These are phyloP conservation scores for Blastomyces parvus DNA, from an alignment of 2,329 filamentous ascomycete genomes.

Conservation along the genomic window DNA sequence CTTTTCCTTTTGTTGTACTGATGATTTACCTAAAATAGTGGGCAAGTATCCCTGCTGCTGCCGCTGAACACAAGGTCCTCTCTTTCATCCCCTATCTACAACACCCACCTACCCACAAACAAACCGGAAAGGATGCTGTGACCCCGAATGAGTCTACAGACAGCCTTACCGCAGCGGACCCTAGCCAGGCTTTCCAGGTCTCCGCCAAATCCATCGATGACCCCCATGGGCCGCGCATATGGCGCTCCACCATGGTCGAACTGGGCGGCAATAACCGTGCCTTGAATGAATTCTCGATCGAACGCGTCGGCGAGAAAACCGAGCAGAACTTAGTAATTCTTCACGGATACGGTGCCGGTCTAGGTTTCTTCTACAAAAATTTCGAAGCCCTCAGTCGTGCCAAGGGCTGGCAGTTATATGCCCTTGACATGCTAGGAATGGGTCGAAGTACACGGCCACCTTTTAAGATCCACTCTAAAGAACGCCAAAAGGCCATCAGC, in stretches of 20 bases:
- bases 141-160: conserved; percentile 15
- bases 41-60: conserved; percentile 69
- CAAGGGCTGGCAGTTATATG: conserved; percentile 78
- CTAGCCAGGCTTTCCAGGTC: conserved; percentile 36
- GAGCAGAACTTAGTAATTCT: conserved; percentile 90
- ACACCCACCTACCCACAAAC: conserved; percentile 57
- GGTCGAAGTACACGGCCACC: conserved; percentile 74
- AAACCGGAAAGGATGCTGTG: conserved; percentile 43
- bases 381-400: conserved; percentile 76
- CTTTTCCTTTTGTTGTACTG: conserved; percentile 11
- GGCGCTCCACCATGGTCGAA: conserved; percentile 75
- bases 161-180: conserved; percentile 29
- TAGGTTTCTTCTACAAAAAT: conserved; percentile 98
- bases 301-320: conserved; percentile 66
- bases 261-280: conserved; percentile 77
- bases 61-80: conserved; percentile 81
- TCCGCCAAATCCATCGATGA: conserved; percentile 49
- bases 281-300: conserved; percentile 86
- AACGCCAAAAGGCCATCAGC: conserved; percentile 65
- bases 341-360: conserved; percentile 89
- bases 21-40: conserved; percentile 48
- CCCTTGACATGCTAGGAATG: conserved; percentile 92
- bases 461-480: conserved; percentile 78
- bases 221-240: conserved; percentile 74
- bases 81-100: conserved; percentile 74